Base-by-base conservation (phyloP, 1,139 yeast genomes). In the Yamadazyma trypodendri region DNA sequence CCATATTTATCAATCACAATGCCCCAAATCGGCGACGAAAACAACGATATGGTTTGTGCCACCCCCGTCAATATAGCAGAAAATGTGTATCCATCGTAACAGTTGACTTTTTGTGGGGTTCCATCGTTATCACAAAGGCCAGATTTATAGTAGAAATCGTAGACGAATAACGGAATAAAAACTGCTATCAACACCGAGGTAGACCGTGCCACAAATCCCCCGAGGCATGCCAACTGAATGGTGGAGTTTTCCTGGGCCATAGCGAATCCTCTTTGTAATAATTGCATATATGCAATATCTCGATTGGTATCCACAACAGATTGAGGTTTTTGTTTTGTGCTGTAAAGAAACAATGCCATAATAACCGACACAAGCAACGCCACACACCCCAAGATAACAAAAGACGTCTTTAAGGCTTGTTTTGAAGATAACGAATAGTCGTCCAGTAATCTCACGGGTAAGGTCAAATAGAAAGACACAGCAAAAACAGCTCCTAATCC, bases 51-150 rank as follows among this genome's bases (percentile, higher is more conserved):
- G 0, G 81, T 67, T 46, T 82, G 84, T 1, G 80, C 72, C 12
- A 82, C 75, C 3, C 92, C 92, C 0, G 85, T 76, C 20, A 83
- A 58, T 32, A 83, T 79, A 1, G 88, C 87, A 6, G 88, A 75
- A 43, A 76, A 72, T 3, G 79, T 65, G 46, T 79, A 81, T 0
- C 85, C 88, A 34, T 79, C 83, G 40, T 75, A 72, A 48, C 90
- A 83, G 23, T 70, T 67, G 15, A 60, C 54, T 38, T 66, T 65
- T 13, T 55, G 53, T 2, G 65, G 61, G 35, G 46, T 41, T 9
- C 52, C 53, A 32, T 65, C 66, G 32, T 52, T 38, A 4, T 65
- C 58, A 51, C 87, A 81, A 34, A 60, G 52, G 0, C 83, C 84
- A 2, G 61, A 58, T 32, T 62, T 55, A 43, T 68, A 65, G 55